Evolutionary conservation across 2,329 filamentous ascomycete species (phyloP).

Genomic region (Ophiostoma himal-ulmi): DNA sequence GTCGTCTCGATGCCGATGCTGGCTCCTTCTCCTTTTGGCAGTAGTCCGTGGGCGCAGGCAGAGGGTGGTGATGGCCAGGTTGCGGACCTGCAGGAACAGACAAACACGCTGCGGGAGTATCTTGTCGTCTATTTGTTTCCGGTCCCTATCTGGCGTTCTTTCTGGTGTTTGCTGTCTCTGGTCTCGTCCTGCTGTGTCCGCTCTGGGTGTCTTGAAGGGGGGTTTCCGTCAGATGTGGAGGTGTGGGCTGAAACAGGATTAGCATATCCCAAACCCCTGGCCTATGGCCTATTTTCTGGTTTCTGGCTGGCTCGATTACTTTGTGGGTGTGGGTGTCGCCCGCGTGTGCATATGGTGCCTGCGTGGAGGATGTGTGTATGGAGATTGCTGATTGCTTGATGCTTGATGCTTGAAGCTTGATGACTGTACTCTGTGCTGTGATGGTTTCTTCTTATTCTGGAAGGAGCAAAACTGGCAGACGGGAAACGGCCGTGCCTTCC

Average conservation of each 20-base stretch:
- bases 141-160: not conserved
- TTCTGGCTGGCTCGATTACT: not conserved
- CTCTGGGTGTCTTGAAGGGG: conserved; percentile 6
- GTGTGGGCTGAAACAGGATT: conserved; percentile 27
- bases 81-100: conserved; percentile 13
- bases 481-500: not conserved
- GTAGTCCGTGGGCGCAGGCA: not conserved
- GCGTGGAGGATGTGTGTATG: not conserved
- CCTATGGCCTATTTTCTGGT: not conserved
- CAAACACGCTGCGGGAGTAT: not conserved
- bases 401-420: not conserved
- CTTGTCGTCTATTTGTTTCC: not conserved
- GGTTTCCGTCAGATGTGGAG: conserved; percentile 14
- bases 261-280: conserved; percentile 25
- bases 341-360: conserved; percentile 7
- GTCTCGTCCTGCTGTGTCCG: not conserved
- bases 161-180: not conserved
- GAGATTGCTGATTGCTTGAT: not conserved
- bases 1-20: not conserved
- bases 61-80: not conserved
- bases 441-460: not conserved
- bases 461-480: not conserved
- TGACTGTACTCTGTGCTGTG: not conserved
- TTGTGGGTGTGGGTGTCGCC: not conserved
- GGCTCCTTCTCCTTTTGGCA: not conserved